A percentile compares a stretch with the other conserved stretches of the same genome.
phyloP scores from a whole-genome alignment of 75 land plant genomes.

The Pinus taeda region DNA sequence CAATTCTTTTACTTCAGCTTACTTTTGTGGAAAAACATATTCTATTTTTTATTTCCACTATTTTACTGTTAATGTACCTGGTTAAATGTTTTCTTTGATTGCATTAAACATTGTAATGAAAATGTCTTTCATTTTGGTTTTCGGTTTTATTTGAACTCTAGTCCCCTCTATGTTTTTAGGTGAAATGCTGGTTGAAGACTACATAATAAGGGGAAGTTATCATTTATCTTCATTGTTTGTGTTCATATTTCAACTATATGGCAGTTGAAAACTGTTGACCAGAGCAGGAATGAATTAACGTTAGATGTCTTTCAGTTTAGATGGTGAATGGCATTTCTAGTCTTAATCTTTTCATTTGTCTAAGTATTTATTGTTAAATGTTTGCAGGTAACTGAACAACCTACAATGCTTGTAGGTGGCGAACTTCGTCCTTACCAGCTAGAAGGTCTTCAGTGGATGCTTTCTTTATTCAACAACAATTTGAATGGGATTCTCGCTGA shows the following conservation, averaged over 20 bases:
- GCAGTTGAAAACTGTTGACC: neutral
- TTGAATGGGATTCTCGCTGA: constrained; percentile 98
- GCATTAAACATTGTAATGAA: neutral
- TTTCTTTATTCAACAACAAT: constrained; percentile 96
- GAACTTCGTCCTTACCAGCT: constrained; percentile 84
- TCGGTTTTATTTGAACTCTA: neutral
- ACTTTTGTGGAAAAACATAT: no score
- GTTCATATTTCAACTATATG: neutral
- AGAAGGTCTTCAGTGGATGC: constrained; percentile 99
- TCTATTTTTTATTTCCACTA: neutral
- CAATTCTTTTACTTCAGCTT: no score
- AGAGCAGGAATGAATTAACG: neutral
- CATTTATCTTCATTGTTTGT: neutral
- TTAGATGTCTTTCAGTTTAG: constrained; percentile 8
- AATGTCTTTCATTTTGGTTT: neutral
- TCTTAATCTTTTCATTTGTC: neutral
- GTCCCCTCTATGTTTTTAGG: neutral
- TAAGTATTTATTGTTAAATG: neutral
- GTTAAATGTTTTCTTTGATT: neutral
- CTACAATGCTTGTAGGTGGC: constrained; percentile 94
- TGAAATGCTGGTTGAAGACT: no score
- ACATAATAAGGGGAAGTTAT: neutral
- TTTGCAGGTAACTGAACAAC: constrained; percentile 83
- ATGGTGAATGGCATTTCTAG: neutral
- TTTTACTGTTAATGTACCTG: neutral